Conservation (phyloP, 2,329 filamentous ascomycete genomes). For the Fusarium sp. region DNA sequence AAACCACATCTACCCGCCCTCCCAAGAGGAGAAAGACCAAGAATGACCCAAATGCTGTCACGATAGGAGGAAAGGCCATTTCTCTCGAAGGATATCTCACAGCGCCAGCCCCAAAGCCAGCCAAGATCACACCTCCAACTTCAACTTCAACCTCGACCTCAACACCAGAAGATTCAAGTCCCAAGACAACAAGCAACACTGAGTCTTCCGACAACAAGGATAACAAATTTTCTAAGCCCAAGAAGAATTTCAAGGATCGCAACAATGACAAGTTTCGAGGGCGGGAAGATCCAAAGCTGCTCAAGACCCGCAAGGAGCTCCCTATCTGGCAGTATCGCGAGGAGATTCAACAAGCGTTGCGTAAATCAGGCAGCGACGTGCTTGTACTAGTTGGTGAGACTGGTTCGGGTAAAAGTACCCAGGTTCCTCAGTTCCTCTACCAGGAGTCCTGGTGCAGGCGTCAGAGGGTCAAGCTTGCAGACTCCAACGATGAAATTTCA, state of each 20-base stretch:
- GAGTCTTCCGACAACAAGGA: conserved; percentile 5
- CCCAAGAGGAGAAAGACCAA: conserved; percentile 54
- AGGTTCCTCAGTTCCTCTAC: conserved; percentile 91
- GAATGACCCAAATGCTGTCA: conserved; percentile 53
- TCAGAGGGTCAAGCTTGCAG: conserved; percentile 62
- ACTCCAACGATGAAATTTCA: conserved; percentile 54
- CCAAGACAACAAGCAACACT: conserved; percentile 1
- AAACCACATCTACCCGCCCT: conserved; percentile 41
- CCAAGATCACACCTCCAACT: conserved; percentile 20
- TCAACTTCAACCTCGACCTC: conserved; percentile 14
- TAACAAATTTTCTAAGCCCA: not conserved
- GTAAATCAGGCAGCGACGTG: conserved; percentile 70
- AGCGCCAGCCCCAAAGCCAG: conserved; percentile 48
- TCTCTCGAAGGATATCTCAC: conserved; percentile 63
- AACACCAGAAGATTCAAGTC: conserved; percentile 3
- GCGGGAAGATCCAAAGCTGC: conserved; percentile 48
- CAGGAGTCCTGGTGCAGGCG: conserved; percentile 82
- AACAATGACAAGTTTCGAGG: conserved; percentile 27
- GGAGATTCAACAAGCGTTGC: conserved; percentile 74
- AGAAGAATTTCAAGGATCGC: conserved; percentile 14
- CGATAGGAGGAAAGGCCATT: conserved; percentile 61
- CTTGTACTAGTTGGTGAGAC: conserved; percentile 93
- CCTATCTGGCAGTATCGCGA: conserved; percentile 83
- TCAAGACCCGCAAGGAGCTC: conserved; percentile 71
- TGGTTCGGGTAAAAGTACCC: conserved; percentile 95